These are phyloP conservation scores for Leishmania tropica DNA, from an alignment of 208 protist species.

Conservation along the genomic window DNA sequence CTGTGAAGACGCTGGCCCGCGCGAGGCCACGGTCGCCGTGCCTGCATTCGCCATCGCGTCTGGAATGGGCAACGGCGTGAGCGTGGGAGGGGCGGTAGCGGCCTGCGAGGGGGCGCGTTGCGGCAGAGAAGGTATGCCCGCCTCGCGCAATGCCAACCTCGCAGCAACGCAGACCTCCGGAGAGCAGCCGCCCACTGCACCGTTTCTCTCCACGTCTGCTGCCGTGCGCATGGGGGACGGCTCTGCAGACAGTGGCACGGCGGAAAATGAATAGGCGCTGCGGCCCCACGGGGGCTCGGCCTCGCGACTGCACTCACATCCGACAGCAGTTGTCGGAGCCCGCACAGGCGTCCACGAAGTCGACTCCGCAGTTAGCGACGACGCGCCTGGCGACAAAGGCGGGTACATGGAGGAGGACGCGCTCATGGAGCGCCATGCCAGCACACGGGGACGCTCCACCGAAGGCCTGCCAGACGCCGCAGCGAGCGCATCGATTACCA, in stretches of 20 bases:
- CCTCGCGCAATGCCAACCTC: neutral
- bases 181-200: neutral
- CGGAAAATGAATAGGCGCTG: constrained; percentile 1
- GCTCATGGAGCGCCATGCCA: neutral
- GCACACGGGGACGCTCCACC: neutral
- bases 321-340: neutral
- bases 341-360: neutral
- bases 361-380: constrained; percentile 4
- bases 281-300: neutral
- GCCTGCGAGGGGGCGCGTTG: neutral
- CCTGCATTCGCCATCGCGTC: neutral
- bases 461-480: neutral
- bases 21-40: neutral
- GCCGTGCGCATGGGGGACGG: neutral
- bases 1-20: neutral
- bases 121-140: neutral
- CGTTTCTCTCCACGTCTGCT: neutral
- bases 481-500: neutral
- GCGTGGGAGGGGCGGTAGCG: no score
- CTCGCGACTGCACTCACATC: neutral
- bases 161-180: neutral
- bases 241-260: neutral
- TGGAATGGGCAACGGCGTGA: neutral
- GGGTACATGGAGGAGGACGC: neutral
- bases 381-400: neutral